phyloP scores from a whole-genome alignment of 2,329 filamentous ascomycete genomes.

The Verticillium longisporum region DNA sequence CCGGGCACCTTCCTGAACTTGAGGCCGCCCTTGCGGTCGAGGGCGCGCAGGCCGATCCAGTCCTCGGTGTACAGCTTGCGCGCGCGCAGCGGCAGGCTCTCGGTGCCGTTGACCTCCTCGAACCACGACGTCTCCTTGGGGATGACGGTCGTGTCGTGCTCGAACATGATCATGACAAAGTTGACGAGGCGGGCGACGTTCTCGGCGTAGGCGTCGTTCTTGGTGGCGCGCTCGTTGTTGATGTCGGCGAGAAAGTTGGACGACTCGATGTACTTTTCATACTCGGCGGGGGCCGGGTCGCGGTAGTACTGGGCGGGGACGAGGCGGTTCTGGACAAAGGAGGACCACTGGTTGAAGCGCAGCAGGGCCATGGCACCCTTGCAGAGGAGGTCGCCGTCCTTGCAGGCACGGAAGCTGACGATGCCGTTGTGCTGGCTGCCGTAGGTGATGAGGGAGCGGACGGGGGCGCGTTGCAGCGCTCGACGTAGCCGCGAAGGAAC shows the following conservation, averaged over 20 bases:
- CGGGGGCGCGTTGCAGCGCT: slow-evolving; percentile 76
- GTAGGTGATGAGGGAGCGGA: slow-evolving; percentile 78
- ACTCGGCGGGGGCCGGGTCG: slow-evolving; percentile 51
- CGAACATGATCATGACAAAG: slow-evolving; percentile 87
- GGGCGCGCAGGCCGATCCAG: slow-evolving; percentile 76
- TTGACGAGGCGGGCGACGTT: slow-evolving; percentile 65
- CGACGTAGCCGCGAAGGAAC: slow-evolving; percentile 85
- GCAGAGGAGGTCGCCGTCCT: slow-evolving; percentile 69
- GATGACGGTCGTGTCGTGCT: slow-evolving; percentile 76
- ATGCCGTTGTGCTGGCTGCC: slow-evolving; percentile 94
- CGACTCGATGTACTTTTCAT: slow-evolving; percentile 67
- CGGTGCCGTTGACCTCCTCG: slow-evolving; percentile 70
- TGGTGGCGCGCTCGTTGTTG: slow-evolving; percentile 79
- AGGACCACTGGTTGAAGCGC: slow-evolving; percentile 71
- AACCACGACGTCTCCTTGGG: slow-evolving; percentile 93
- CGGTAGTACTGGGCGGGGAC: slow-evolving; percentile 96
- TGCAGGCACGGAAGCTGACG: slow-evolving; percentile 70
- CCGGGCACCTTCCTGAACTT: slow-evolving; percentile 68
- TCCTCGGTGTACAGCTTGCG: slow-evolving; percentile 77
- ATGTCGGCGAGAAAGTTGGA: slow-evolving; percentile 92
- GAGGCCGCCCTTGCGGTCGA: slow-evolving; percentile 75
- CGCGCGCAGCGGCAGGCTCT: slow-evolving; percentile 60
- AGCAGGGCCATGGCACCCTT: slow-evolving; percentile 72
- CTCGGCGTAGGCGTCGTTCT: slow-evolving; percentile 67
- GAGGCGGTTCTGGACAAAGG: slow-evolving; percentile 68